Base-by-base conservation (phyloP, 495 filamentous ascomycete species). In the Cryomyces minteri region DNA sequence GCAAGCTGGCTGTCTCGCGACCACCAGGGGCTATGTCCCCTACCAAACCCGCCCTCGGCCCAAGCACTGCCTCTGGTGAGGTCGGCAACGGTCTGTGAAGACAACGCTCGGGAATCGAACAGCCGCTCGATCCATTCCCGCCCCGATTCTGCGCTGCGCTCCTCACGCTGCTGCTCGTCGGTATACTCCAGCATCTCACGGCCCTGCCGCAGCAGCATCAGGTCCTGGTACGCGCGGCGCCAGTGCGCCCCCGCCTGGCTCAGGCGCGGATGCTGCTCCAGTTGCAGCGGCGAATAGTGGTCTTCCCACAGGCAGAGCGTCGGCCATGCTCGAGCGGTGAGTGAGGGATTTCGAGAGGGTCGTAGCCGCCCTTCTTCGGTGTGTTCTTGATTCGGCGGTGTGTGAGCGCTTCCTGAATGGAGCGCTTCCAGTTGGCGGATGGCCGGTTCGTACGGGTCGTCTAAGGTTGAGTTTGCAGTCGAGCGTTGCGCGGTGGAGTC, bases 201-300 rank as follows among this genome's bases (percentile, higher is more conserved):
- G 18, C 18, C 18, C 1, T 25, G 18, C 18, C 18, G 18, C 18
- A 25, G 18, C 28, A 61, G 58, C 7, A 76, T 43, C 7, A 76
- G 59, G 54, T 76, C 73, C 48, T 74, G 71, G 46, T 74, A 74
- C 0, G 73, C 73, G 42, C 67, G 63, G 11, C 69, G 62, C 70
- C 70, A 76, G 29, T 56, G 43, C 46, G n/a, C 52, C 49, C 10
- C 57, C 49, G 8, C 52, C 51, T 40, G 55, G 52, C 7, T 56
- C 47, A 10, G 61, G 52, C 41, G 64, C 55, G 9, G 9, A 11
- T 11, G 9, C 7, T 59, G 58, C 44, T 74, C 71, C 1, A 75
- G 53, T 38, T 64, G 55, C 5, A 73, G 52, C 10, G 71, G 72
- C 5, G 72, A 75, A 53, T 75, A 75, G 18, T 1, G 18, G 2